Evolutionary conservation across 2,329 filamentous ascomycete species (phyloP), one percentile per base, ranked within the genome.

Genomic region (Colletotrichum sublineola): DNA sequence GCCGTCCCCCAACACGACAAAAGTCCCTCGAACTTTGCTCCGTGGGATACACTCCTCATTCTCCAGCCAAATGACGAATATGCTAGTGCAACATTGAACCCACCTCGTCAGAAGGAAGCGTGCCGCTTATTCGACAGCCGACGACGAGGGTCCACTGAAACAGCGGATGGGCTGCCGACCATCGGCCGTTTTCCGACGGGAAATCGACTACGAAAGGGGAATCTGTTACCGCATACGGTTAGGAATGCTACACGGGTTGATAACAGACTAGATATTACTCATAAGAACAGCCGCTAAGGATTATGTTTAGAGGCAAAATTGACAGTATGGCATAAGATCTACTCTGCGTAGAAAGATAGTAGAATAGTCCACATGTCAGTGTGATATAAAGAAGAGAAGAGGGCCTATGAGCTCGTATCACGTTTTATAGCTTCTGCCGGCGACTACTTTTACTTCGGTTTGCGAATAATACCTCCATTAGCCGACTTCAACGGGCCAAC

Each of bases 31-130:
- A 68, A 60, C 18, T 29, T 72, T 57, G 48, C 33, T 5, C 12
- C 5, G 24, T 56, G 31, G 58, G 44, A 53, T 29, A 1, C 24
- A 64, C 44, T 63, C 29, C 69, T 72, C 69, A 72, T 72, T 40
- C 58, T 33, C n/a, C 20, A 11, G 24, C 14, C 14, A 36, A 63
- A 72, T 72, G 69, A 72, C 69, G 69, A 72, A 72, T 72, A 33
- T 61, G 29, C 38, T 64, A 69, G 53, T 63, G 65, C n/a, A 48
- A 53, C 58, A 14, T 64, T 29, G 46, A 71, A 50, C n/a, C 69
- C 69, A 72, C 36, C 65, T 24, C 20, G 9, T 62, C 11, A 9
- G n/a, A 6, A 15, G 12, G 20, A 38, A 40, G 5, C n/a, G 31
- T 52, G 29, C 50, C 20, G 55, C 42, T 48, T 18, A 72, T 72